These are phyloP conservation scores for Solanum pinnatisectum DNA, from an alignment of 257 asterid genomes.

Conservation along the genomic window DNA sequence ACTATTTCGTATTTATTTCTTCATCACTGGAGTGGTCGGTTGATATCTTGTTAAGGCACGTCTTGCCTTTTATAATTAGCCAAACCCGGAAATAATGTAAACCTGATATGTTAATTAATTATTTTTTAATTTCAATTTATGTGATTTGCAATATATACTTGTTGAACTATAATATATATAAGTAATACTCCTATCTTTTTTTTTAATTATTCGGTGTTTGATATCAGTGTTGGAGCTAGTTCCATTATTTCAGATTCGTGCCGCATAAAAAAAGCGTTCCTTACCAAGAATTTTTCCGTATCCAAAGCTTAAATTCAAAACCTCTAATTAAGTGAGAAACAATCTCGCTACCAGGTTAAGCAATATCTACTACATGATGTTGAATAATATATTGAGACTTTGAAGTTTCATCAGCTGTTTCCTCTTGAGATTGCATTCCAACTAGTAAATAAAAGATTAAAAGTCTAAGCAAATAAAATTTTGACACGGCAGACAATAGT, in stretches of 20 bases:
- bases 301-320: no score
- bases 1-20: background rate
- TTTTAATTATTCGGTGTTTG: no score
- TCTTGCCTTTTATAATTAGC: background rate
- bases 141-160: background rate
- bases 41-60: background rate
- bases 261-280: no score
- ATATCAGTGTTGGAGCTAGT: no score
- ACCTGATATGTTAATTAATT: background rate
- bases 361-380: background rate
- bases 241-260: no score
- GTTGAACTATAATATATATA: background rate
- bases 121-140: background rate
- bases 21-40: background rate
- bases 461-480: background rate
- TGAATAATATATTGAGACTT: background rate
- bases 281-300: no score
- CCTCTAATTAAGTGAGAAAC: no score
- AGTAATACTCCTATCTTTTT: no score
- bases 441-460: background rate
- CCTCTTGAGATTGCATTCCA: background rate
- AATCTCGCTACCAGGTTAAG: no score
- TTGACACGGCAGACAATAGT: background rate
- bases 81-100: background rate
- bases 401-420: background rate